Evolutionary conservation across 306 rosid genomes (phyloP).

Genomic region (Cyclanthera cordifolia): DNA sequence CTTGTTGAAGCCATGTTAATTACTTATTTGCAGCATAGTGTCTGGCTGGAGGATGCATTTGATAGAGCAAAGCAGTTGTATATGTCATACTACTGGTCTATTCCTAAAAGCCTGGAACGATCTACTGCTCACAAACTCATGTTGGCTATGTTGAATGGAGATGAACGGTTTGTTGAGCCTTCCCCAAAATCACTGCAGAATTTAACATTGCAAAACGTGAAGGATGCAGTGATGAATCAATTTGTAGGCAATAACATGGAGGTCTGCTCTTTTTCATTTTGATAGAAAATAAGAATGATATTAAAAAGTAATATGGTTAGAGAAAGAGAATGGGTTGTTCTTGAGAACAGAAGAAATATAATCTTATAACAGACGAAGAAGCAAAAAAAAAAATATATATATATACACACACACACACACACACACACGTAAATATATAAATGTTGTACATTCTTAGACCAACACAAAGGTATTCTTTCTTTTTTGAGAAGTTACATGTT

Average conservation of each 20-base stretch:
- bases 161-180: constrained; percentile 93
- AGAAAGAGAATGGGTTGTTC: background rate
- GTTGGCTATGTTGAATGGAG: constrained; percentile 93
- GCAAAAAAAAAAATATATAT: background rate
- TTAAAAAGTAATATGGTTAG: background rate
- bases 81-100: constrained; percentile 86
- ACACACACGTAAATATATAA: no score
- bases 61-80: constrained; percentile 93
- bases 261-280: constrained; percentile 34
- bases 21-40: constrained; percentile 75
- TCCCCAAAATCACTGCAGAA: constrained; percentile 73
- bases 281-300: background rate
- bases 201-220: constrained; percentile 75
- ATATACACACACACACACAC: no score
- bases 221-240: constrained; percentile 85
- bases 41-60: constrained; percentile 95
- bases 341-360: background rate
- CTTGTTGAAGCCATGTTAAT: background rate
- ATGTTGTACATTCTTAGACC: background rate
- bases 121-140: constrained; percentile 99
- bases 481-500: constrained; percentile 14
- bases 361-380: background rate
- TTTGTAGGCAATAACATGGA: constrained; percentile 93
- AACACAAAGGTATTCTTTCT: constrained; percentile 5
- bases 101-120: constrained; percentile 97